Evolutionary conservation across 371 early-diverging fungal genomes (phyloP).

Genomic region (Mortierella sp.): DNA sequence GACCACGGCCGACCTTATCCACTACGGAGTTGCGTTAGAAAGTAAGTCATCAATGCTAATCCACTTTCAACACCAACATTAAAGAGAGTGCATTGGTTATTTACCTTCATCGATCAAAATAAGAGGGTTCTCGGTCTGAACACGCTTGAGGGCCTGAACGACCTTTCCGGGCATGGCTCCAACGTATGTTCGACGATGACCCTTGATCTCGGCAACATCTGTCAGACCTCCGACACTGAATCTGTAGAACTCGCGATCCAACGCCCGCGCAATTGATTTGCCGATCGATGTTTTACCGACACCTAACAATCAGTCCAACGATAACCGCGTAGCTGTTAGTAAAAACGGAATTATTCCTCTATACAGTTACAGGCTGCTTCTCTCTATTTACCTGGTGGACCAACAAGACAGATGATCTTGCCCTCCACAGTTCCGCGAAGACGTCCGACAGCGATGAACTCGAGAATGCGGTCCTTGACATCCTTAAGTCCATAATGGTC

Average conservation of each 20-base stretch:
- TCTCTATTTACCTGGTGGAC: conserved; percentile 94
- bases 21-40: conserved; percentile 59
- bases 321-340: not conserved
- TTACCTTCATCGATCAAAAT: conserved; percentile 94
- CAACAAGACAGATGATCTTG: conserved; percentile 95
- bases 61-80: conserved; percentile 48
- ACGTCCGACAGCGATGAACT: conserved; percentile 98
- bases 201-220: conserved; percentile 98
- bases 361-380: too few relatives aligned
- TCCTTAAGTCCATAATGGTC: conserved; percentile 99
- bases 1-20: conserved; percentile 97
- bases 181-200: conserved; percentile 97
- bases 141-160: conserved; percentile 96
- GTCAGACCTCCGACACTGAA: conserved; percentile 97
- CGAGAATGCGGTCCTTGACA: conserved; percentile 97
- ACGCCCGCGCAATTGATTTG: conserved; percentile 94
- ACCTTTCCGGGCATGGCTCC: conserved; percentile 99
- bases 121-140: conserved; percentile 96
- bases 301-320: conserved; percentile 56
- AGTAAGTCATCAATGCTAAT: conserved; percentile 15
- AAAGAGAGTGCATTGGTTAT: not conserved
- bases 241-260: conserved; percentile 94
- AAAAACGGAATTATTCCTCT: too few relatives aligned
- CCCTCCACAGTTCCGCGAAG: conserved; percentile 95
- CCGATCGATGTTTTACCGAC: conserved; percentile 98